Conservation (phyloP, 768 basidiomycete genomes). For the Tricholoma matsutake region DNA sequence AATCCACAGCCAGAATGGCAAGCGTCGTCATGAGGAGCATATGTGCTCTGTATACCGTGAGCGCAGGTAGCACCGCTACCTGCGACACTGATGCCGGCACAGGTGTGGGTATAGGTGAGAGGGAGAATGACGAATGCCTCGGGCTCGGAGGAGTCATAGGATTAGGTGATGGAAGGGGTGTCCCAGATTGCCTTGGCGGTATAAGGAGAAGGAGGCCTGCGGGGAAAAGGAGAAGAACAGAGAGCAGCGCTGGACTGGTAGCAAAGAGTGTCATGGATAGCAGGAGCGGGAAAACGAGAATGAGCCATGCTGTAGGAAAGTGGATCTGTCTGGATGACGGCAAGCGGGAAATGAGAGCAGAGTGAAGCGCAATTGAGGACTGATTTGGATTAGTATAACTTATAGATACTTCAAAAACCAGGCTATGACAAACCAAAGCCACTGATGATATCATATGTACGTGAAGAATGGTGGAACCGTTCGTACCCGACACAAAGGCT, state of each 20-base stretch:
- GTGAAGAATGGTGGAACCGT: constrained; percentile 65
- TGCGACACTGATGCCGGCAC: constrained; percentile 9
- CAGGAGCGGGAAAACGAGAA: constrained; percentile 76
- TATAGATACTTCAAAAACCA: neutral
- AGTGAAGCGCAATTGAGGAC: constrained; percentile 73
- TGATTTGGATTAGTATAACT: constrained; percentile 25
- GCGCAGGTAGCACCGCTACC: constrained; percentile 60
- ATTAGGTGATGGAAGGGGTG: constrained; percentile 48
- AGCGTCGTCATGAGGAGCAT: constrained; percentile 94
- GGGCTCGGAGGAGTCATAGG: neutral
- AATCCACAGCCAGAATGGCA: constrained; percentile 94
- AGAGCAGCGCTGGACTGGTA: constrained; percentile 49
- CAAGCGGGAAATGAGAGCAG: constrained; percentile 50
- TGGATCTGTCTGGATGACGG: constrained; percentile 33
- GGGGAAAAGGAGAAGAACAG: constrained; percentile 44
- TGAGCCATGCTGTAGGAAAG: constrained; percentile 52
- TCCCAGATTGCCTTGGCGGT: constrained; percentile 38
- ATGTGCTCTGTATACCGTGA: constrained; percentile 88
- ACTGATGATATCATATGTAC: constrained; percentile 63
- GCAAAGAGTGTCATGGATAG: constrained; percentile 80
- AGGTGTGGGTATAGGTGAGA: constrained; percentile 6
- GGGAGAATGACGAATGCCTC: constrained; percentile 4
- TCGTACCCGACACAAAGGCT: constrained; percentile 72
- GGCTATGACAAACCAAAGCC: constrained; percentile 26
- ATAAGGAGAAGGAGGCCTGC: constrained; percentile 43